These are phyloP conservation scores for Parietichytrium sp. DNA, from an alignment of 108 stramenopile species.

Conservation along the genomic window DNA sequence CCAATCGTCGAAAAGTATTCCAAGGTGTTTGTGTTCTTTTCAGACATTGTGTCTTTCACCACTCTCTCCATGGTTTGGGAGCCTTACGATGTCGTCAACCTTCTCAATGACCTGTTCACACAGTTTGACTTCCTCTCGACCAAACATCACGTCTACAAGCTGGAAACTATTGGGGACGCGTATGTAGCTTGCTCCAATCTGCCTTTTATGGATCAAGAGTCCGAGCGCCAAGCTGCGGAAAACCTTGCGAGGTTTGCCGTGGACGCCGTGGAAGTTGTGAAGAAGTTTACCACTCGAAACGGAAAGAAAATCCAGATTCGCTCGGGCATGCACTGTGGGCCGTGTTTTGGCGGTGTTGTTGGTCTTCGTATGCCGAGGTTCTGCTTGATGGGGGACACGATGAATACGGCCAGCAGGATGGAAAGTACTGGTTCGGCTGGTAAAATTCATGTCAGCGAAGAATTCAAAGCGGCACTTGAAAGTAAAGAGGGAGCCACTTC, in stretches of 20 bases:
- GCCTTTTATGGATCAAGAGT: neutral
- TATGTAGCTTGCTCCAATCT: slow-evolving; percentile 13
- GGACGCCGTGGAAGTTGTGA: slow-evolving; percentile 46
- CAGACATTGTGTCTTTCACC: slow-evolving; percentile 55
- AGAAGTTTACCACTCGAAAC: slow-evolving; percentile 37
- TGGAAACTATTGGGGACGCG: slow-evolving; percentile 67
- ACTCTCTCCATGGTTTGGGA: slow-evolving; percentile 47
- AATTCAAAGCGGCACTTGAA: neutral
- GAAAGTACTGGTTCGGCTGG: slow-evolving; percentile 52
- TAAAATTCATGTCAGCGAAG: slow-evolving; percentile 12
- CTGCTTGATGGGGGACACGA: slow-evolving; percentile 63
- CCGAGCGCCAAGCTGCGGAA: slow-evolving; percentile 44
- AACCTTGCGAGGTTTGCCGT: slow-evolving; percentile 56
- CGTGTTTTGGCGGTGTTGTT: slow-evolving; percentile 61
- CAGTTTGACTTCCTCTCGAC: slow-evolving; percentile 49
- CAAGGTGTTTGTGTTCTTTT: neutral
- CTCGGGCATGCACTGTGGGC: slow-evolving; percentile 58
- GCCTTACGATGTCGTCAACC: slow-evolving; percentile 51
- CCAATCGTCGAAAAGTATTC: neutral
- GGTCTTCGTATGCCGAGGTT: slow-evolving; percentile 58
- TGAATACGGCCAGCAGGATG: slow-evolving; percentile 66
- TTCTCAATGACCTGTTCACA: slow-evolving; percentile 64
- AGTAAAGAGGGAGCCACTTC: neutral
- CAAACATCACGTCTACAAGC: slow-evolving; percentile 55
- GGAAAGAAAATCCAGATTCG: slow-evolving; percentile 52